Conservation (phyloP, 352 stramenopile species). For the Phytophthora capsici region DNA sequence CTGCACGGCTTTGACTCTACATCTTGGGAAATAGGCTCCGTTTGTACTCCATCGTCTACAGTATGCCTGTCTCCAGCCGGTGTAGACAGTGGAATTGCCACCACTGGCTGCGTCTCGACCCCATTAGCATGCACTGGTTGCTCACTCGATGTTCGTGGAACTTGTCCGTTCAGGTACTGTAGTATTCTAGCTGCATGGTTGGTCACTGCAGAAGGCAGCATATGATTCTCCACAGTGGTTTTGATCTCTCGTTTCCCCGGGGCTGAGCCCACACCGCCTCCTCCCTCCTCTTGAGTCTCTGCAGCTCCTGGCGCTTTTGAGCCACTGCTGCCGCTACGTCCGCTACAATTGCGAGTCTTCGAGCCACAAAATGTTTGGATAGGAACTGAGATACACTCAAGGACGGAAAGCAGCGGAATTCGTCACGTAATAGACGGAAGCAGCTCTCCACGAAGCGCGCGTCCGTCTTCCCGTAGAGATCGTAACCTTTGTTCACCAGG, state of each 20-base stretch:
- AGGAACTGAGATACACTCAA: slow-evolving; percentile 74
- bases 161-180: slow-evolving; percentile 34
- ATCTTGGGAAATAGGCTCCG: neutral
- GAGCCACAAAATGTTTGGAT: slow-evolving; percentile 60
- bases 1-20: neutral
- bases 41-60: slow-evolving; percentile 11
- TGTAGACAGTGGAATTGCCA: neutral
- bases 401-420: slow-evolving; percentile 76
- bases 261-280: slow-evolving; percentile 66
- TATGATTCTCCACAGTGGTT: slow-evolving; percentile 49
- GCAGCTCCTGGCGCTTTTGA: slow-evolving; percentile 56
- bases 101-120: neutral
- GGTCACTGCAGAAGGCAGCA: slow-evolving; percentile 31
- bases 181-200: slow-evolving; percentile 46
- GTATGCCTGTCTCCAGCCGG: neutral
- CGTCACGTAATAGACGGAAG: slow-evolving; percentile 75
- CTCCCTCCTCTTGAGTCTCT: slow-evolving; percentile 47
- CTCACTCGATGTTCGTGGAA: slow-evolving; percentile 15
- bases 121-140: slow-evolving; percentile 4
- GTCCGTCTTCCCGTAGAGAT: slow-evolving; percentile 83
- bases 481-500: slow-evolving; percentile 63
- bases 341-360: slow-evolving; percentile 61
- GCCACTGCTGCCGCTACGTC: slow-evolving; percentile 57
- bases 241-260: slow-evolving; percentile 17
- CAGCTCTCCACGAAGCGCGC: slow-evolving; percentile 75